Evolutionary conservation across 2,329 filamentous ascomycete species (phyloP).

Genomic region (Geosmithia putterillii): DNA sequence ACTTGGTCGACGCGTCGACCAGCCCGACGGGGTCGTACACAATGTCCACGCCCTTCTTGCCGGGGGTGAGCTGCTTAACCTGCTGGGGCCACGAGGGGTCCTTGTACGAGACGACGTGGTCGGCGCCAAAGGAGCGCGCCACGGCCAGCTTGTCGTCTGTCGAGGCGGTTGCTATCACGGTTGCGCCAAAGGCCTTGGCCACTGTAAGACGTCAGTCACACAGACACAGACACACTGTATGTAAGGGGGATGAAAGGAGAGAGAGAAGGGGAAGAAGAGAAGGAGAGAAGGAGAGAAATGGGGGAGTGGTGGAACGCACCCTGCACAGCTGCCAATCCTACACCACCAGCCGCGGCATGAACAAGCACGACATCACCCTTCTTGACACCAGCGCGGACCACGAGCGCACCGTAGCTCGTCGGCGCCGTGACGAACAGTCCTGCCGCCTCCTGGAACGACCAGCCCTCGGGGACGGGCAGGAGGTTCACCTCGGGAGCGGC

Average conservation of each 20-base stretch:
- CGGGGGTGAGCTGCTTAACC: conserved; percentile 68
- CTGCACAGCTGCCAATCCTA: conserved; percentile 84
- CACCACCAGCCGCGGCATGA: conserved; percentile 85
- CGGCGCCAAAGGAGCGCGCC: conserved; percentile 70
- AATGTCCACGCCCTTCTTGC: conserved; percentile 67
- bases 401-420: conserved; percentile 76
- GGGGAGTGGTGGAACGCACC: too few relatives aligned
- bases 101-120: conserved; percentile 70
- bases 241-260: background rate
- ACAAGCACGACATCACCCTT: conserved; percentile 77
- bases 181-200: conserved; percentile 83
- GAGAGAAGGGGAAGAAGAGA: background rate
- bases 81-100: conserved; percentile 49
- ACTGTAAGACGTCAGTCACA: conserved; percentile 27
- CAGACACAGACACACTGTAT: too few relatives aligned
- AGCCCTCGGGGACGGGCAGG: conserved; percentile 64
- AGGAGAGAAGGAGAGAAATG: conserved; percentile 4
- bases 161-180: conserved; percentile 85
- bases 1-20: conserved; percentile 80
- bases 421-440: conserved; percentile 88
- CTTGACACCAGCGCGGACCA: conserved; percentile 65
- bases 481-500: conserved; percentile 54
- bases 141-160: conserved; percentile 69
- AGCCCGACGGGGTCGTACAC: conserved; percentile 92
- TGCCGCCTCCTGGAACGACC: conserved; percentile 75